Base-by-base conservation (phyloP, 179 eudicot species). In the Patellifolia procumbens region DNA sequence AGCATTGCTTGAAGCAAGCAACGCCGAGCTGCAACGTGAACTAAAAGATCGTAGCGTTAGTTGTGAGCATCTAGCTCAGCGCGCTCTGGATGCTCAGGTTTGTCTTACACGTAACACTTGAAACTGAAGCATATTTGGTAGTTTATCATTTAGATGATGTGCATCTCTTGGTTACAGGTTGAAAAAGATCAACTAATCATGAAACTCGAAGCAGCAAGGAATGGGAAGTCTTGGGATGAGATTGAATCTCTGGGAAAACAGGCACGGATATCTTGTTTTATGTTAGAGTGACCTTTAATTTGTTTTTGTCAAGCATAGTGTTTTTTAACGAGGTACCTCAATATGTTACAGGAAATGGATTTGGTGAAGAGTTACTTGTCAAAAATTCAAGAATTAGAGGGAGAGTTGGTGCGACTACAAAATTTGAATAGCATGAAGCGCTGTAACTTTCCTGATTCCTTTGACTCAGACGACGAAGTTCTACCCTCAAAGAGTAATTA, bases 81-180 rank as follows among this genome's bases (percentile, higher is more conserved):
- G 89, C 68, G 96, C 97, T 77, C 80, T 91, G 46, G 96, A 96
- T 53, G 98, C 99, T 85, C 99, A 96, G 96, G 98, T 96, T 39
- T 76, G 77, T 81, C 12, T 45, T 74, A 61, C 72, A 31, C 37
- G 26, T 22, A 48, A 29, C 46, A 16, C 65, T 26, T 46, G 0
- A 31, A 60, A 66, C n/a, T 35, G 10, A 28, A 43, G 8, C 22
- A 46, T 24, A n/a, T 55, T 42, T 71, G 2, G 45, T 78, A 16
- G 48, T 20, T 31, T 53, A 31, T 28, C 42, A 91, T 56, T 39
- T 5, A 42, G 28, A 1, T 60, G 52, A 10, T 35, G 39, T 28
- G 48, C 26, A 16, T 10, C 9, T 70, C 39, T 68, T 8, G 8
- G 10, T 17, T 76, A 75, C 83, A 96, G 99, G 91, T 93, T 80